Evolutionary conservation across 2,329 filamentous ascomycete species (phyloP), one percentile per base, ranked within the genome.

Genomic region (Botrytis fabae): DNA sequence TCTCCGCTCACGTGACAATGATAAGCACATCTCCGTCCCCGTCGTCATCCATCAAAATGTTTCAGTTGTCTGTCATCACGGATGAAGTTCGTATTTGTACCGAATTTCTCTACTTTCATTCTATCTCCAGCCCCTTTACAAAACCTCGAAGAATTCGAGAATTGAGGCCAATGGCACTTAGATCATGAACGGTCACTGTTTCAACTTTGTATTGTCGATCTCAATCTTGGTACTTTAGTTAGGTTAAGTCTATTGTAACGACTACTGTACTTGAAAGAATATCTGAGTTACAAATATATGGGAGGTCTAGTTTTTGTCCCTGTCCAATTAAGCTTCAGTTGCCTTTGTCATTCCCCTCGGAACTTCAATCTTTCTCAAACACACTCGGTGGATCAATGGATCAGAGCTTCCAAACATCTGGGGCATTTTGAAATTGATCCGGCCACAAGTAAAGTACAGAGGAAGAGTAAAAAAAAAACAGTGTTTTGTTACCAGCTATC

Each of bases 351-450:
- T 64, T 46, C 32, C 28, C 28, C 25, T 25, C 1, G 22, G 35
- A 51, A 65, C 9, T 51, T 35, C 32, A 65, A 38, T 51, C 25
- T 32, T 48, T 35, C 32, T 48, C 63, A 51, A 65, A 65, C 63
- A n/a, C 44, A 51, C 28, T 65, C 63, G 32, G 63, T 65, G 44
- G 22, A 65, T 35, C 42, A 14, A 28, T 65, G 28, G 62, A 65
- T 65, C 44, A 35, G 42, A 48, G 63, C 28, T 48, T 48, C 25
- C 60, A n/a, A 42, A 28, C 25, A 16, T 62, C 38, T 42, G 60
- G 60, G 38, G 25, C 59, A 60, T 25, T 35, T 60, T 51, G 35
- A 40, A 16, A 25, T 40, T 40, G 48, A n/a, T 40, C 35, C 7
- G 14, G 20, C 35, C 35, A 40, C 35, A 12, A 38, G 22, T 40